A percentile compares a stretch with the other conserved stretches of the same genome.
Conservation (phyloP, 192 early-diverging fungal species). For the Funneliformis geosporum region DNA sequence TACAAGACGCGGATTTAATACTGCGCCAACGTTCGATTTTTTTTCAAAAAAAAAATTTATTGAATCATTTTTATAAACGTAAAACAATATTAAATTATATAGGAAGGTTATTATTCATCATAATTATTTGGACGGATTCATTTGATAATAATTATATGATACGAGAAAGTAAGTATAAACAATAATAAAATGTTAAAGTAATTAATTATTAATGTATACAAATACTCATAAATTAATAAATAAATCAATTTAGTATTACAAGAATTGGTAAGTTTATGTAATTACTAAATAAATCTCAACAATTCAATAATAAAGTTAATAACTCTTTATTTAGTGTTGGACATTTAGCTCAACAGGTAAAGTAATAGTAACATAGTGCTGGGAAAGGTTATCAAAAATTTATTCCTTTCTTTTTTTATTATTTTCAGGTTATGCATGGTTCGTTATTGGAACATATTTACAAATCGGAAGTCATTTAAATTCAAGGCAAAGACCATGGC, state of each 20-base stretch:
- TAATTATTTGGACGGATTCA: neutral
- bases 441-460: conserved; percentile 9
- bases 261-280: neutral
- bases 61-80: neutral
- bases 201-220: no score
- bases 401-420: neutral
- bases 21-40: neutral
- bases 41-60: neutral
- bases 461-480: conserved; percentile 19
- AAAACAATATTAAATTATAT: no score
- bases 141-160: neutral
- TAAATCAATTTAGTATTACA: neutral
- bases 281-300: neutral
- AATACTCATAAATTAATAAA: no score
- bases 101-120: neutral
- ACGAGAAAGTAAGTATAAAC: neutral
- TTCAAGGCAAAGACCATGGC: conserved; percentile 1
- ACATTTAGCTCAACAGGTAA: conserved; percentile 2
- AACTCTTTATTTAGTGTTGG: neutral
- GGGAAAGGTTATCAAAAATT: no score
- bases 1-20: neutral
- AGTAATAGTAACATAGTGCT: no score
- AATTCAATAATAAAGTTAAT: no score
- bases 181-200: neutral
- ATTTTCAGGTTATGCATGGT: neutral